Evolutionary conservation across 257 asterid genomes (phyloP), one percentile per base, ranked within the genome.

Genomic region (Thymus quinquecostatus): DNA sequence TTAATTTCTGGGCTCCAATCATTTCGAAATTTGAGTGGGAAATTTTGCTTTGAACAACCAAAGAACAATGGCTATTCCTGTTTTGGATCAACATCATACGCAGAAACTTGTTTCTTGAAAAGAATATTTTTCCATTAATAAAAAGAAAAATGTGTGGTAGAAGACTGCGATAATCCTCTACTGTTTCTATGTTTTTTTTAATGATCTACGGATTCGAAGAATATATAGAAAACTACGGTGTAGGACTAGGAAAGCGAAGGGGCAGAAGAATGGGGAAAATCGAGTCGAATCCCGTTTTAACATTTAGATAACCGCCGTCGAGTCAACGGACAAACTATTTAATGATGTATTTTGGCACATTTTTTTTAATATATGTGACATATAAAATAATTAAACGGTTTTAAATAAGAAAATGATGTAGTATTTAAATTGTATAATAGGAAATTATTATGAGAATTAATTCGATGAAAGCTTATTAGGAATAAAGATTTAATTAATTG

Each of bases 1-100:
- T 7, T 44, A 30, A 34, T 41, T 62, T 67, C 70, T 62, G 65
- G 47, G 80, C 69, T 32, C 30, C 63, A 68, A 76, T 76, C 54
- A 76, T 80, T 61, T 57, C 21, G 55, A 7, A 62, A 51, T 53
- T 66, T 58, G 1, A 41, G 71, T 66, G 63, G 49, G 1, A 45
- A 50, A 38, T 36, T 1, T 44, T 34, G 45, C 58, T 36, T 43
- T 3, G 11, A 43, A 2, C 8, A 3, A 43, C 8, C 48, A 43
- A 44, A 49, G 59, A 12, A 21, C 21, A 21, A 34, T 36, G 72
- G 47, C 45, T 34, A 36, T 33, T 40, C 40, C 60, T 69, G 51
- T 60, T 62, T 54, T 45, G 69, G 56, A 44, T 44, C 64, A 38
- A 38, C 41, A 75, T 59, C 28, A 67, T 36, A 48, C 40, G 44